These are phyloP conservation scores for Monosporozyma unispora DNA, from an alignment of 805 yeast genomes.

Conservation along the genomic window DNA sequence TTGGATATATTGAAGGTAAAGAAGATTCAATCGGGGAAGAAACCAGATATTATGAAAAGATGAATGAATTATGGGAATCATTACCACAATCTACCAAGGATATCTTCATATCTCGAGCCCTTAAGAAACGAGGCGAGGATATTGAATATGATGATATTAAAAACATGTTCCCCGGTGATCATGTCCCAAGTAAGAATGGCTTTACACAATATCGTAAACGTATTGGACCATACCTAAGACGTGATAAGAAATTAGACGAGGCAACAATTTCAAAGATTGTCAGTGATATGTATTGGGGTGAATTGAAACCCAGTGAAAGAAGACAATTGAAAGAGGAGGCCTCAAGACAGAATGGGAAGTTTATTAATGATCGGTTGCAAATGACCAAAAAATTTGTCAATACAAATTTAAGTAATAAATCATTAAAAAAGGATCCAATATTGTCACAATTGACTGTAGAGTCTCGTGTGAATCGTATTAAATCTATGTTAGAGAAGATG, in stretches of 20 bases:
- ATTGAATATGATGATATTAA: slow-evolving; percentile 2
- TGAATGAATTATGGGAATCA: slow-evolving; percentile 8
- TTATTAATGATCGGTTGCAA: neutral
- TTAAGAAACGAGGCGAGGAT: neutral
- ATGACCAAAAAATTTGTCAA: neutral
- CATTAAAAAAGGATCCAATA: neutral
- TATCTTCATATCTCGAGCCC: slow-evolving; percentile 6
- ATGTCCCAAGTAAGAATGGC: slow-evolving; percentile 4
- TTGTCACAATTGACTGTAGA: neutral
- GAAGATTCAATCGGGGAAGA: neutral
- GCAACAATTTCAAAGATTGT: slow-evolving; percentile 6
- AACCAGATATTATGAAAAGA: neutral
- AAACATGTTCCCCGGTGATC: slow-evolving; percentile 1
- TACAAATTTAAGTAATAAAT: neutral
- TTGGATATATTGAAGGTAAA: slow-evolving; percentile 6
- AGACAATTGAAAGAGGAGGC: slow-evolving; percentile 6
- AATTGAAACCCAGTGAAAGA: slow-evolving; percentile 3
- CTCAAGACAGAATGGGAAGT: neutral
- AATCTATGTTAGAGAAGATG: neutral
- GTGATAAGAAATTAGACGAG: slow-evolving; percentile 2
- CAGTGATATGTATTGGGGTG: slow-evolving; percentile 6
- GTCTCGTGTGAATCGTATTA: neutral
- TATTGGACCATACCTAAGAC: slow-evolving; percentile 5
- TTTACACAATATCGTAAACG: slow-evolving; percentile 6
- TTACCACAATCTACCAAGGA: slow-evolving; percentile 9